phyloP scores from a whole-genome alignment of 139 green algal genomes.

The Chlorella sp. region DNA sequence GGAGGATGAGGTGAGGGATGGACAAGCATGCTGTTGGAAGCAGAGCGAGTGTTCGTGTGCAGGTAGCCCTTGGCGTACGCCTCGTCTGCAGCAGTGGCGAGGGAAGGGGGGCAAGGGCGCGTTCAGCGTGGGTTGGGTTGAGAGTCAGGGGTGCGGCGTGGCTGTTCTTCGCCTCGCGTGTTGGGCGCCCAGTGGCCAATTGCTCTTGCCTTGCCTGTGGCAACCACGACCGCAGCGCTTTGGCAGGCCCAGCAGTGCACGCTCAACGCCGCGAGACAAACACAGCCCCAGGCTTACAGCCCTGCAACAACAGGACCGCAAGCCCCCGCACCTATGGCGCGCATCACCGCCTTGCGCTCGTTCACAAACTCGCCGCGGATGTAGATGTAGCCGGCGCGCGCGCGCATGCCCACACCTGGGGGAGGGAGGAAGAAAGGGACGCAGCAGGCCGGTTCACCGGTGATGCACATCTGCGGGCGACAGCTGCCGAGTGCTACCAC shows the following conservation, averaged over 20 bases:
- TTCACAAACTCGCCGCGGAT: slow-evolving; percentile 96
- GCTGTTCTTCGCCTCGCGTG: too few species aligned
- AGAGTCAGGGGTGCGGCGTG: too few species aligned
- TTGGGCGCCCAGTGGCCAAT: too few species aligned
- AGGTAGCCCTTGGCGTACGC: slow-evolving; percentile 83
- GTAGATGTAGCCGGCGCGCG: slow-evolving; percentile 95
- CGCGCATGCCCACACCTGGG: slow-evolving; percentile 78
- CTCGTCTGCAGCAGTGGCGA: slow-evolving; percentile 69
- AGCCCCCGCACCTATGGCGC: slow-evolving; percentile 66
- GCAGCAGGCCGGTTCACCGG: neutral
- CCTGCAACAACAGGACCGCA: neutral
- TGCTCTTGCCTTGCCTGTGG: too few species aligned
- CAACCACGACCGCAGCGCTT: too few species aligned
- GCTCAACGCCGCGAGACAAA: too few species aligned
- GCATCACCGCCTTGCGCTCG: slow-evolving; percentile 84
- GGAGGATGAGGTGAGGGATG: too few species aligned
- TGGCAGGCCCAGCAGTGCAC: too few species aligned
- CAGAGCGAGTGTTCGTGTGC: slow-evolving; percentile 86
- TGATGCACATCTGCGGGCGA: neutral
- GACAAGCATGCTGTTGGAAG: too few species aligned
- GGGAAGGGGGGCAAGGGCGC: too few species aligned
- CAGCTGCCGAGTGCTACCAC: too few species aligned
- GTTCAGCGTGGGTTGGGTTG: too few species aligned
- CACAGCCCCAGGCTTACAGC: slow-evolving; percentile 74
- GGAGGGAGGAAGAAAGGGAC: neutral